Evolutionary conservation across 176 grass and related monocot species (phyloP).

Genomic region (Musa itinerans): DNA sequence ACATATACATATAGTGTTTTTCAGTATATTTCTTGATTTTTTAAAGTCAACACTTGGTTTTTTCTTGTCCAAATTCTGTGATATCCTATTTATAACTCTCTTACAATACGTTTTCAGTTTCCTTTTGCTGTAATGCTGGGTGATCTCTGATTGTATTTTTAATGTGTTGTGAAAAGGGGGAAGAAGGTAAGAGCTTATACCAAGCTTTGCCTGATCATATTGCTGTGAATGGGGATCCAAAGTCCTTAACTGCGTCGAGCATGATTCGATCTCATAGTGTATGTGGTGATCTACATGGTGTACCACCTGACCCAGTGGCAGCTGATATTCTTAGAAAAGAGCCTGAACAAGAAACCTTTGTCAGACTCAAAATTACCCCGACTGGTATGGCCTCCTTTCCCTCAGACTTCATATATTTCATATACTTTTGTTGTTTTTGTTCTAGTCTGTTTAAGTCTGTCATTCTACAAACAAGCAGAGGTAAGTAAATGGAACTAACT

Average conservation of each 20-base stretch:
- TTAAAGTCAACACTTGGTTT: not conserved
- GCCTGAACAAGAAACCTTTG: conserved; percentile 83
- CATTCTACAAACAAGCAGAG: too few relatives aligned
- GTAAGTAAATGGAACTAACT: too few relatives aligned
- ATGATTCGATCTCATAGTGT: conserved; percentile 88
- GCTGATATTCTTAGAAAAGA: conserved; percentile 93
- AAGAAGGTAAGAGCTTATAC: conserved; percentile 24
- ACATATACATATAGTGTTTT: not conserved
- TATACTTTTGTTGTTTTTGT: not conserved
- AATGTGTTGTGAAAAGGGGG: conserved; percentile 5
- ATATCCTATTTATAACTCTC: not conserved
- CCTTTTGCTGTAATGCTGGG: not conserved
- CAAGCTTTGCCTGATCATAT: conserved; percentile 37
- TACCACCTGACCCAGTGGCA: conserved; percentile 76
- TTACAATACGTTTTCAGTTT: too few relatives aligned
- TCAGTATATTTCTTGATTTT: not conserved
- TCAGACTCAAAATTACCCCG: conserved; percentile 68
- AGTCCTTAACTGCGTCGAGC: conserved; percentile 42
- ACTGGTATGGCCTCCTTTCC: conserved; percentile 36
- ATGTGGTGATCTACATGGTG: conserved; percentile 64
- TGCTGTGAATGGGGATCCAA: conserved; percentile 37
- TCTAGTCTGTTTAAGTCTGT: not conserved
- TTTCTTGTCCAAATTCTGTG: too few relatives aligned
- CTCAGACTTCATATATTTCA: too few relatives aligned
- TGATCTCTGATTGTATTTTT: not conserved